Evolutionary conservation across 805 yeast species (phyloP), one percentile per base, ranked within the genome.

Genomic region (Wickerhamomyces kurtzmanii): DNA sequence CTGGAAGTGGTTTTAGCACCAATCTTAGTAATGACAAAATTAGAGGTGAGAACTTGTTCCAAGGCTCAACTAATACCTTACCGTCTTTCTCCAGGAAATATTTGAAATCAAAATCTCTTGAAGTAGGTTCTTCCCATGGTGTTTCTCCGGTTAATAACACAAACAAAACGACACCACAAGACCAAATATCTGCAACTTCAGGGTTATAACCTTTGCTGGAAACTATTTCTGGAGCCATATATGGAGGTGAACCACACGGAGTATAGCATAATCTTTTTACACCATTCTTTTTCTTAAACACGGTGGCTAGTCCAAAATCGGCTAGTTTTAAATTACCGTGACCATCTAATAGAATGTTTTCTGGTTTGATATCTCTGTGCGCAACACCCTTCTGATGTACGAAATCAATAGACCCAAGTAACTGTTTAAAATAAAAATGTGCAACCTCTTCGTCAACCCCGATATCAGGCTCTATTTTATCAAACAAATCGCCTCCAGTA

Each of bases 291-390:
- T 66, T 65, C 36, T 56, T 62, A 42, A 65, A 77, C 7, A 73
- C 71, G 17, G 75, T 65, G 0, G 87, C 85, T 11, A 81, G 53
- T 0, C 91, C 91, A 53, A 81, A 80, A 51, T 80, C 91, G 1
- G 84, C 75, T n/a, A 80, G 51, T 40, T 79, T 77, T 43, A 81
- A 48, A 44, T 79, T 77, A 3, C 87, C 86, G 17, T 59, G 49
- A 15, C 56, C 55, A 44, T 78, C 84, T 11, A 81, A 50, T 16
- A 81, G 55, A 8, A 82, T 62, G 39, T 76, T 76, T 39, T 77
- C 84, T 1, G 84, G 84, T 38, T 76, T 76, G 29, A 77, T 65
- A 44, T 76, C 81, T 28, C 84, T 49, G 45, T 73, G 82, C 3
- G 81, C 78, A 19, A 76, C 74, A 8, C 84, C 84, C 25, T 63